Evolutionary conservation across 2,329 filamentous ascomycete species (phyloP), one percentile per base, ranked within the genome.

Genomic region (Fusarium nygamai): DNA sequence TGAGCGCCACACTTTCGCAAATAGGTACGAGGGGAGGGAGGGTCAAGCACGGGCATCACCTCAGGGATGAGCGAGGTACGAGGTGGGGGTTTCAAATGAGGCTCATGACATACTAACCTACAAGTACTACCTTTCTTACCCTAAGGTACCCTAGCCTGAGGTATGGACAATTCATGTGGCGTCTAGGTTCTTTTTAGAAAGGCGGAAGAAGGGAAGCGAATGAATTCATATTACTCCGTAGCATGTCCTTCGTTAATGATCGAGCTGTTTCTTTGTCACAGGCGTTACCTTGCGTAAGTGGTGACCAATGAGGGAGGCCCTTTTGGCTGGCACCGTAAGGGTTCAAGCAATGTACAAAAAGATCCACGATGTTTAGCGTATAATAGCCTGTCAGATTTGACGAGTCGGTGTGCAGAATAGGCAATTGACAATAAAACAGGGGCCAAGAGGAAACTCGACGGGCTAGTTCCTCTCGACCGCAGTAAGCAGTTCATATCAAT

Each of bases 351-450:
- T 33, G 22, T n/a, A 36, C n/a, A 59, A 34, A 50, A 59, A 17
- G 33, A 29, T 24, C 20, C 31, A 36, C 14, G 50, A 36, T 31
- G 17, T 17, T 60, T 69, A 69, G 67, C 51, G 64, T 47, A 48
- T 27, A 48, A 36, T 59, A 50, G 38, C 53, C 43, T 22, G 33
- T 47, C 19, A 62, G 41, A 47, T 51, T 54, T 38, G 53, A 59
- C 44, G 68, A 72, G 71, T 74, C 71, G 71, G 71, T 74, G 71
- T 71, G 71, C 68, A 36, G 36, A 73, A 66, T 36, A 59, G 64
- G 64, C 24, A 53, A 57, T 43, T 27, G 56, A 72, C 54, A 72
- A 72, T 61, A 69, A 61, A 61, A 59, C 48, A 46, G 36, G 39
- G 47, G 38, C n/a, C 36, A 59, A 53, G 46, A 39, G 31, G 27